These are phyloP conservation scores for Leishmania gerbilli DNA, from an alignment of 208 protist species.

Conservation along the genomic window DNA sequence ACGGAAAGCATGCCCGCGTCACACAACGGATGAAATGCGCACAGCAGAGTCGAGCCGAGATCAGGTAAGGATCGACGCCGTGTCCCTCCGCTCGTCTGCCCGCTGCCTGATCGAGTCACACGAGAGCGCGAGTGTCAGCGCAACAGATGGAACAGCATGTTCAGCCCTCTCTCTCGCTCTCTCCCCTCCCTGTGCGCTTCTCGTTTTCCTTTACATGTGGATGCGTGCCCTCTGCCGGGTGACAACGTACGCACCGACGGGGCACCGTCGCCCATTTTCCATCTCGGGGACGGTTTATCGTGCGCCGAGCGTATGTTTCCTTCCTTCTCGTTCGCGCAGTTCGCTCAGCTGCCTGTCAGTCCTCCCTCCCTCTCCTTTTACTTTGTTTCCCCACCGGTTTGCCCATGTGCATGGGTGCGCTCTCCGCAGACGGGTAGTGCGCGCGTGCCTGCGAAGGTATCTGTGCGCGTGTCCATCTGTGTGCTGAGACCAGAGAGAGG, in stretches of 20 bases:
- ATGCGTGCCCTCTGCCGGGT: background rate
- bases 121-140: background rate
- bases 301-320: background rate
- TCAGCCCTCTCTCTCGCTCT: background rate
- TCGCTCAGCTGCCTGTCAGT: background rate
- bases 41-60: background rate
- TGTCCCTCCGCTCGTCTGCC: background rate
- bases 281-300: background rate
- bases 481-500: background rate
- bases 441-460: background rate
- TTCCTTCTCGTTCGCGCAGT: background rate
- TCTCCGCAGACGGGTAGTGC: background rate
- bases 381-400: background rate
- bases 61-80: no score
- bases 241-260: background rate
- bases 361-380: background rate
- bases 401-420: background rate
- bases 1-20: background rate
- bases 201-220: background rate
- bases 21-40: background rate
- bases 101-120: background rate
- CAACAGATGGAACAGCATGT: background rate
- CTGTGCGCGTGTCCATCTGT: background rate
- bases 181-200: background rate
- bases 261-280: background rate